Evolutionary conservation across 2,329 filamentous ascomycete genomes (phyloP), one percentile per base, ranked within the genome.

Genomic region (Arthrobotrys musiformis): DNA sequence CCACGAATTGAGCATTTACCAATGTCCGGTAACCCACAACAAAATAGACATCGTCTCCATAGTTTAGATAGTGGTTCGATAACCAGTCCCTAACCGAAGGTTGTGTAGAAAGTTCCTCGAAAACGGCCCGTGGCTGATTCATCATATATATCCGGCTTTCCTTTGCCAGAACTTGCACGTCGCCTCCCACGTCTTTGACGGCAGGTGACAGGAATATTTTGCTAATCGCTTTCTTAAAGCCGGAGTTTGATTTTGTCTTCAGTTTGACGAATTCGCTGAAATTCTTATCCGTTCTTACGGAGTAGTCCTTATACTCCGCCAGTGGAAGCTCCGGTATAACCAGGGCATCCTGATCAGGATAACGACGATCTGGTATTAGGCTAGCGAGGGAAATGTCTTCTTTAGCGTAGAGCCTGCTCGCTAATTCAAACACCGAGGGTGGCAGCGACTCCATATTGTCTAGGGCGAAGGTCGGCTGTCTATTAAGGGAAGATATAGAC

Each of bases 101-200:
- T 22, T 33, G 28, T 24, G 42, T 44, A 8, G 28, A 75, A 0
- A 75, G n/a, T 15, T 56, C 11, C 33, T 75, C 52, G 33, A 75
- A 75, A 4, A 75, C 17, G 13, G 28, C 13, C 11, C 46, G 62
- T 30, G 70, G 70, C 17, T 75, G 62, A 4, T 54, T 54, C 30
- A 69, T 33, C 11, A 63, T 68, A 56, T 75, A 75, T 6, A 75
- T 17, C 9, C 70, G 54, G 17, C 62, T 75, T 17, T 75, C 70
- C 17, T 75, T 63, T 4, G 70, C 62, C 26, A 63, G 40, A 22
- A 75, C 62, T 19, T 68, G 62, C 15, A 75, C 54, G 15, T 75
- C 70, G 15, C 63, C 54, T 0, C 61, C 61, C 5, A 62, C 62
- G 2, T 68, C 48, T 28, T 62, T 48, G 40, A 73, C 61, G 9